Conservation (phyloP, 257 asterid species). For the Plantago elongata region DNA sequence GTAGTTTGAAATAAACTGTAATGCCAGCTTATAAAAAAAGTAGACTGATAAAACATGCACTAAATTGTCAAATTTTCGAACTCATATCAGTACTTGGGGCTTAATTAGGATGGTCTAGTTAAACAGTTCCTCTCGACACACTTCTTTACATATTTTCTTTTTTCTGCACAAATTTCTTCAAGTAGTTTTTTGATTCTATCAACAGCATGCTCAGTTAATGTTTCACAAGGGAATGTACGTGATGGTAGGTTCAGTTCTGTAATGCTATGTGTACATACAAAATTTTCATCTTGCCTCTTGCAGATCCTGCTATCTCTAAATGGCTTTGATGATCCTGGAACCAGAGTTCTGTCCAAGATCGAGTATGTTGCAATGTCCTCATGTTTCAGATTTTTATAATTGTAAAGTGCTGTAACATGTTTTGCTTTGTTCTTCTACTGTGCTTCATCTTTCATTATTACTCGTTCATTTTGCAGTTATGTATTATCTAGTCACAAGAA, state of each 20-base stretch:
- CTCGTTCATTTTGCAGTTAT: slow-evolving; percentile 48
- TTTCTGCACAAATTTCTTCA: slow-evolving; percentile 2
- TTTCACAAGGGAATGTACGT: slow-evolving; percentile 10
- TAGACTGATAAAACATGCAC: no score
- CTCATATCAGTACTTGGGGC: no score
- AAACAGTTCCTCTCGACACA: slow-evolving; percentile 10
- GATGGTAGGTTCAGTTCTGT: slow-evolving; percentile 6
- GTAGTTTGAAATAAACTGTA: no score
- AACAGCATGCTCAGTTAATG: slow-evolving; percentile 14
- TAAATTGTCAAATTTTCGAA: no score
- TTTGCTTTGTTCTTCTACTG: slow-evolving; percentile 9
- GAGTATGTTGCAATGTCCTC: slow-evolving; percentile 49
- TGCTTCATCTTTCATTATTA: slow-evolving; percentile 12
- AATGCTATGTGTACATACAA: slow-evolving; percentile 9
- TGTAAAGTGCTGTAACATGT: slow-evolving; percentile 1
- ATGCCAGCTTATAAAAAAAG: no score
- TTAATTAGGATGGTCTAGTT: slow-evolving; percentile 12
- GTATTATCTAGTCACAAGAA: slow-evolving; percentile 63
- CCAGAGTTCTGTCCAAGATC: slow-evolving; percentile 65
- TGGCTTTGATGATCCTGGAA: slow-evolving; percentile 49
- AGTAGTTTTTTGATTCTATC: neutral
- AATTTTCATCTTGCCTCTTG: slow-evolving; percentile 25
- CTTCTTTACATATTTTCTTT: slow-evolving; percentile 6
- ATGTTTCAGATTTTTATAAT: slow-evolving; percentile 10
- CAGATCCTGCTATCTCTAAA: slow-evolving; percentile 75